Base-by-base conservation (phyloP, 108 stramenopile genomes). In the Cyclotella sp. region DNA sequence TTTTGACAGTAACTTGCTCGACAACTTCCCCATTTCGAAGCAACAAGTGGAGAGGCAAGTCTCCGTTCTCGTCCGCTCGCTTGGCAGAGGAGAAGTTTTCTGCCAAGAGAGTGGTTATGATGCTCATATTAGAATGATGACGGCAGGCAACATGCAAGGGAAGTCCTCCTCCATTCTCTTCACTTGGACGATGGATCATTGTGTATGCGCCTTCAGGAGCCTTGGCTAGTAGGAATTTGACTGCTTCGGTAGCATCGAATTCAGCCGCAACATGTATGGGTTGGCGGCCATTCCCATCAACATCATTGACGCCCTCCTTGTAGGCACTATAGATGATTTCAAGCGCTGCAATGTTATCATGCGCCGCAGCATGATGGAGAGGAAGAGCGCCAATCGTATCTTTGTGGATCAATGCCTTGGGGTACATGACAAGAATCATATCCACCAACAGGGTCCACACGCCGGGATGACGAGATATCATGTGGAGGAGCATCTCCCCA, bases 251-350 rank as follows among this genome's bases (percentile, higher is more conserved):
- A 40, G 95, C 90, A 71, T 92, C 95, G 75, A 88, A 85, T 51
- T 87, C 88, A 22, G 95, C 92, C 47, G 92, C 95, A 47, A 95
- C 92, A 71, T 95, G 95, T 63, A 95, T 87, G 5, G 95, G 95
- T 10, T 89, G 84, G n/a, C 92, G 83, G 47, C 95, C 95, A 76
- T 76, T 87, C 26, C 76, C 88, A 66, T 95, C 91, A 3, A 82
- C 83, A 53, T 93, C 92, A 70, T 91, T 92, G 29, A 92, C 88
- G 18, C 95, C 95, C 74, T 92, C 91, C 68, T 91, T 93, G 87
- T 95, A 95, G 26, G 92, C 89, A 73, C 86, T 89, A 67, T 91
- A 92, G 39, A 95, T 93, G 60, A 95, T 92, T 57, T 95, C 95
- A 49, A 95, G 79, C 16, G 92, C 95, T 27, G 88, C 70, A 14